Conservation (phyloP, 768 basidiomycete genomes). For the Sarcodon aspratus region DNA sequence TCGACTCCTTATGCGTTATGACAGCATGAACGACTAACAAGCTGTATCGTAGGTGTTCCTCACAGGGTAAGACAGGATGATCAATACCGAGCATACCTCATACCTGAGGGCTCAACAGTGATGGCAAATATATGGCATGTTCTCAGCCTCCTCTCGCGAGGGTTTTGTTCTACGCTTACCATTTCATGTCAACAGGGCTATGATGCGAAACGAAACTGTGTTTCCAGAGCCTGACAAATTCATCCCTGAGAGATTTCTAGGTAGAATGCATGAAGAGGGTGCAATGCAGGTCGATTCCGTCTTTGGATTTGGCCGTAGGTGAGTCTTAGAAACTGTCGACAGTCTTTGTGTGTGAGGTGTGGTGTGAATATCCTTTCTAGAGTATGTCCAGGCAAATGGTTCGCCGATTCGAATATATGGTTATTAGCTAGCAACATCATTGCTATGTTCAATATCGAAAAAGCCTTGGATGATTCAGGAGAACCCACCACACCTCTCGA, state of each 20-base stretch:
- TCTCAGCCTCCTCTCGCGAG: too few species aligned
- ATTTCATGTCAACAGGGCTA: slow-evolving; percentile 10
- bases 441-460: slow-evolving; percentile 33
- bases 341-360: slow-evolving; percentile 1
- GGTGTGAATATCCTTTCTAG: slow-evolving; percentile 13
- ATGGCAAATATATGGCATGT: slow-evolving; percentile 12
- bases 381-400: slow-evolving; percentile 42
- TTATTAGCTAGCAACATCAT: slow-evolving; percentile 31
- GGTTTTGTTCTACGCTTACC: not conserved
- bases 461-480: slow-evolving; percentile 29
- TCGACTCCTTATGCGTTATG: not conserved
- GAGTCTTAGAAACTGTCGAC: too few species aligned
- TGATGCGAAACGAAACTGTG: slow-evolving; percentile 12
- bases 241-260: not conserved
- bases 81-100: slow-evolving; percentile 14
- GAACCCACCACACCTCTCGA: slow-evolving; percentile 25
- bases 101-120: slow-evolving; percentile 15
- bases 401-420: slow-evolving; percentile 39
- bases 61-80: slow-evolving; percentile 12
- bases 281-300: slow-evolving; percentile 26
- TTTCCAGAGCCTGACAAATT: slow-evolving; percentile 13
- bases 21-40: not conserved
- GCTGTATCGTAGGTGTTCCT: slow-evolving; percentile 8
- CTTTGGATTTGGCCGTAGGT: slow-evolving; percentile 45
- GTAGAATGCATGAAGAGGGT: slow-evolving; percentile 22